Percentiles rank a stretch among this genome's conserved stretches.
Evolutionary conservation across 495 filamentous ascomycete species (phyloP).

Genomic region (Jackrogersella multiformis): DNA sequence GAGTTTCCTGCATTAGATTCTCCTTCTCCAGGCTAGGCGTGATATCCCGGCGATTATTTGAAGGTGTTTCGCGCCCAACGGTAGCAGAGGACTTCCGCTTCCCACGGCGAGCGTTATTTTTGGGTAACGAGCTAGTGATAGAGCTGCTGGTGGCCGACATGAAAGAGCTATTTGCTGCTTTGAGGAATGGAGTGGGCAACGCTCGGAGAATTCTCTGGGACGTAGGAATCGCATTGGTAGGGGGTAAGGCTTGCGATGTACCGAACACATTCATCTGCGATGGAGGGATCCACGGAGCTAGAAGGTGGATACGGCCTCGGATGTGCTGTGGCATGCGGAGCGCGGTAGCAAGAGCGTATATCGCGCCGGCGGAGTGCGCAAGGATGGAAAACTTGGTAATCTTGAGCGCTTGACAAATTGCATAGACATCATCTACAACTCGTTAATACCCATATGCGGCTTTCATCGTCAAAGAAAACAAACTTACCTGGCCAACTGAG

Average conservation of each 20-base stretch:
- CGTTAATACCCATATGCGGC: slow-evolving; percentile 31
- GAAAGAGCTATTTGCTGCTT: slow-evolving; percentile 93
- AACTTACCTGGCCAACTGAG: slow-evolving; percentile 91
- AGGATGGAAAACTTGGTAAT: slow-evolving; percentile 97
- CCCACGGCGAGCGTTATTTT: slow-evolving; percentile 64
- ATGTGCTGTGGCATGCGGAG: slow-evolving; percentile 96
- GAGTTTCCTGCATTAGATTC: slow-evolving; percentile 43
- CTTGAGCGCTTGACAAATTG: slow-evolving; percentile 90
- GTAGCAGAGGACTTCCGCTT: slow-evolving; percentile 65
- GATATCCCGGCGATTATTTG: slow-evolving; percentile 43
- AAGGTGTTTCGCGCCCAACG: slow-evolving; percentile 48
- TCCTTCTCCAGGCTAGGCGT: slow-evolving; percentile 54
- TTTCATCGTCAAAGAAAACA: neutral
- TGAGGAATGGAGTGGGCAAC: slow-evolving; percentile 89
- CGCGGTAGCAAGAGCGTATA: slow-evolving; percentile 96
- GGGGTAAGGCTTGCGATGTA: slow-evolving; percentile 75
- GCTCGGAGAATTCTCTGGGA: slow-evolving; percentile 90
- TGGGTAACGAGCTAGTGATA: slow-evolving; percentile 83
- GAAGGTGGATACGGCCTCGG: slow-evolving; percentile 90
- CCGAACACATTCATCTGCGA: slow-evolving; percentile 91
- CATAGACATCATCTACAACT: slow-evolving; percentile 84
- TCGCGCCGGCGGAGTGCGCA: slow-evolving; percentile 96
- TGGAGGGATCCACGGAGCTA: slow-evolving; percentile 98
- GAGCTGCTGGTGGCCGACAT: slow-evolving; percentile 91
- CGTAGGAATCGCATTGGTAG: slow-evolving; percentile 85